Percentiles rank a stretch among this genome's conserved stretches.
Evolutionary conservation across 192 early-diverging fungal genomes (phyloP).

Genomic region (Rhizoclosmatium sp.): DNA sequence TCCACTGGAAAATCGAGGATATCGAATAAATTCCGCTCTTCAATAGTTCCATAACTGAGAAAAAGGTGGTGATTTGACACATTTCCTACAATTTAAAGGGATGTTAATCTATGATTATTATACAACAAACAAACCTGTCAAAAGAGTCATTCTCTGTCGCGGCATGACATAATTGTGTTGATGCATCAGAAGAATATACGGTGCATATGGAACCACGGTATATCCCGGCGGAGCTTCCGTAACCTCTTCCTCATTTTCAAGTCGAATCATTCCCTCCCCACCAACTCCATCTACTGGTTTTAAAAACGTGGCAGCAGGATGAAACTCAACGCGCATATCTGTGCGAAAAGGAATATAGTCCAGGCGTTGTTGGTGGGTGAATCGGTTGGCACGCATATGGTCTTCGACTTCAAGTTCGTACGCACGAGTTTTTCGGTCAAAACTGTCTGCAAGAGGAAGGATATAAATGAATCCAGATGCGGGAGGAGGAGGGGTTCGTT

Average conservation of each 20-base stretch:
- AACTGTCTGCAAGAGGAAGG: neutral
- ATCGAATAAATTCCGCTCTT: slow-evolving; percentile 18
- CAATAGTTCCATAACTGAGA: slow-evolving; percentile 13
- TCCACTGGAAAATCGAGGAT: slow-evolving; percentile 25
- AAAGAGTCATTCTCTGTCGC: neutral
- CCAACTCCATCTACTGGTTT: neutral
- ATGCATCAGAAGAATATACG: neutral
- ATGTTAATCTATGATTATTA: neutral
- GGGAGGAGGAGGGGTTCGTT: neutral
- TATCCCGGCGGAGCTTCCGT: neutral
- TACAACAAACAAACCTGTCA: neutral
- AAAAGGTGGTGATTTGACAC: slow-evolving; percentile 33
- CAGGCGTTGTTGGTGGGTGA: neutral
- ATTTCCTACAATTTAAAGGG: slow-evolving; percentile 2
- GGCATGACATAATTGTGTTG: neutral
- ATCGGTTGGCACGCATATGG: neutral
- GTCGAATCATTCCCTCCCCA: neutral
- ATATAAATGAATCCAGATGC: neutral
- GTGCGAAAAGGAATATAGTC: neutral
- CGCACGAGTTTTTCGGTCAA: slow-evolving; percentile 13
- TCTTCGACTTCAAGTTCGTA: neutral
- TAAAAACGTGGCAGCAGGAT: neutral
- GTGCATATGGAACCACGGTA: neutral
- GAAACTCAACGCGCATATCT: neutral
- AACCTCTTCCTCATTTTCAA: neutral